Base-by-base conservation (phyloP, 495 filamentous ascomycete genomes). In the Neurospora sp. region DNA sequence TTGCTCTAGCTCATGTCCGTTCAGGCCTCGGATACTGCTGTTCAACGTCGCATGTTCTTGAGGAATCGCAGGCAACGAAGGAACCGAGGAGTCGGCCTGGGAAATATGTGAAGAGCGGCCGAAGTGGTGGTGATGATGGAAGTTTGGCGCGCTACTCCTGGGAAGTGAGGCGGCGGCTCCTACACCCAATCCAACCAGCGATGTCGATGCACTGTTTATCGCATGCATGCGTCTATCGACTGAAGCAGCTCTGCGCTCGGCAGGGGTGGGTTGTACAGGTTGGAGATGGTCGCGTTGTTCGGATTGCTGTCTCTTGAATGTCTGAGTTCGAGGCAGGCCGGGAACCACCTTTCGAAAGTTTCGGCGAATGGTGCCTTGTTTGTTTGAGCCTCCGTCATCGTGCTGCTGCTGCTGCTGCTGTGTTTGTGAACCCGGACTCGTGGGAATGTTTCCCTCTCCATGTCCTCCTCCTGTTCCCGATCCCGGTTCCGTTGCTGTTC, bases 271-370 rank as follows among this genome's bases (percentile, higher is more conserved):
- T 8, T 89, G 84, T 38, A 88, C 81, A 37, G 92, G 90, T 70
- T 90, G 86, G 37, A 96, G 85, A 73, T 87, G 90, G 75, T 94
- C 90, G 75, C 93, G 86, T 73, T 86, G 86, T 80, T 97, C 95
- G 35, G 92, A 93, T 77, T 91, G 88, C 78, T 94, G 93, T 77
- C 94, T 87, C 80, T 90, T 91, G 81, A 95, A 93, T 5, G 92
- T 94, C 71, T 89, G 86, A 12, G 90, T 83, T 72, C 93, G 87
- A 41, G 94, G 93, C 46, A 96, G 83, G 18, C 91, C 91, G 11
- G 93, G 91, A n/a, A 95, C 89, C 2, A 94, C 94, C 74, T 87
- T 91, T 75, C 91, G 84, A 18, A 91, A 91, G 42, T 90, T 79
- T 74, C 89, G 87, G 71, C 90, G 78, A 31, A 78, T 76, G 71